These are phyloP conservation scores for Kodamaea leandrae DNA, from an alignment of 805 yeast genomes.

Conservation along the genomic window DNA sequence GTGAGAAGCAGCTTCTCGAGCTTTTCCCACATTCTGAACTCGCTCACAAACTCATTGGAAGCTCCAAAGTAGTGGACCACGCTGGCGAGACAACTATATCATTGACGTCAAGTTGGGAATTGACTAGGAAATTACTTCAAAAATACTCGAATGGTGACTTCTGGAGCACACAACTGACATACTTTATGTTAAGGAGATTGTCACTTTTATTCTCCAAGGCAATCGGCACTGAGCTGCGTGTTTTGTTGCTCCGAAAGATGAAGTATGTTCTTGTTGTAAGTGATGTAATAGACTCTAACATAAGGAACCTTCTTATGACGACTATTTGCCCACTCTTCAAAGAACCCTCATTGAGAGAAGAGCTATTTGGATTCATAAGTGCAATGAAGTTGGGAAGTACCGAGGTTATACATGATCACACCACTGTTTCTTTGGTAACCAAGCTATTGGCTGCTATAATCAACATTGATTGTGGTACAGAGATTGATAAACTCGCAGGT, in stretches of 20 bases:
- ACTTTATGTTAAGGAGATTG: constrained; percentile 38
- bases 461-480: neutral
- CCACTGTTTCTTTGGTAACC: neutral
- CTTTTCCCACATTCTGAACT: constrained; percentile 7
- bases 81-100: constrained; percentile 19
- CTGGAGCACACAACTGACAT: constrained; percentile 36
- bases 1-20: constrained; percentile 19
- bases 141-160: constrained; percentile 20
- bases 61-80: constrained; percentile 9
- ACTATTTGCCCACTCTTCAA: constrained; percentile 22
- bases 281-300: constrained; percentile 9
- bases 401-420: neutral
- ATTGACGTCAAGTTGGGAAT: constrained; percentile 25
- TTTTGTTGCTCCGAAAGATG: constrained; percentile 31
- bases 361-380: constrained; percentile 25
- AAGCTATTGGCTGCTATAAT: neutral
- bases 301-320: constrained; percentile 19
- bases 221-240: constrained; percentile 19
- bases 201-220: constrained; percentile 22
- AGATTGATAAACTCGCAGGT: neutral
- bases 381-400: constrained; percentile 10
- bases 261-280: constrained; percentile 35
- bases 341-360: constrained; percentile 18
- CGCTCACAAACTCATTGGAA: constrained; percentile 10
- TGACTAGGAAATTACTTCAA: constrained; percentile 22